Evolutionary conservation across 2,329 filamentous ascomycete genomes (phyloP).

Genomic region (Hypomyces perniciosus): DNA sequence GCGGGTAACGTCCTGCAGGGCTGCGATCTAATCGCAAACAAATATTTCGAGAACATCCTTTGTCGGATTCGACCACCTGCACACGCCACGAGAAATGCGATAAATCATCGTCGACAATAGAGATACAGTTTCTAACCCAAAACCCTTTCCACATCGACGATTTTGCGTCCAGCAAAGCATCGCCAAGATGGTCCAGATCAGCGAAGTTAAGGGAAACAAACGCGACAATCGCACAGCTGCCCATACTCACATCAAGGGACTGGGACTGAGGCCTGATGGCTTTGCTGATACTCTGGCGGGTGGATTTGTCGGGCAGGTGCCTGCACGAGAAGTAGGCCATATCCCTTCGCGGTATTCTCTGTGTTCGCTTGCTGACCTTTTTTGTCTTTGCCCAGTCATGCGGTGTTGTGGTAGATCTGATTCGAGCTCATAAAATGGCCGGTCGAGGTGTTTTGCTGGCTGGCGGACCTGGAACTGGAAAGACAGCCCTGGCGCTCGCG

Average conservation of each 20-base stretch:
- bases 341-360: background rate
- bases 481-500: conserved; percentile 91
- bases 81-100: conserved; percentile 2
- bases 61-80: background rate
- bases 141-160: background rate
- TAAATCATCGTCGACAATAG: background rate
- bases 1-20: conserved; percentile 20
- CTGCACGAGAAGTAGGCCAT: conserved; percentile 72
- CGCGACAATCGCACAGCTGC: conserved; percentile 94
- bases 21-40: conserved; percentile 28
- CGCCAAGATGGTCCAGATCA: conserved; percentile 74
- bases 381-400: conserved; percentile 58
- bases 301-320: conserved; percentile 84
- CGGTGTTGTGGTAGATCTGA: conserved; percentile 91
- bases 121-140: background rate
- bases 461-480: conserved; percentile 91
- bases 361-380: background rate
- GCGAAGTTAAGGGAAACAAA: conserved; percentile 88
- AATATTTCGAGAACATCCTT: conserved; percentile 22
- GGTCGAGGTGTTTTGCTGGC: conserved; percentile 89
- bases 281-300: conserved; percentile 70
- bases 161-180: conserved; percentile 10
- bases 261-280: conserved; percentile 82
- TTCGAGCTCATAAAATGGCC: conserved; percentile 95
- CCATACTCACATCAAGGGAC: conserved; percentile 95